These are phyloP conservation scores for Dendryphion nanum DNA, from an alignment of 2,329 filamentous ascomycete species.

Conservation along the genomic window DNA sequence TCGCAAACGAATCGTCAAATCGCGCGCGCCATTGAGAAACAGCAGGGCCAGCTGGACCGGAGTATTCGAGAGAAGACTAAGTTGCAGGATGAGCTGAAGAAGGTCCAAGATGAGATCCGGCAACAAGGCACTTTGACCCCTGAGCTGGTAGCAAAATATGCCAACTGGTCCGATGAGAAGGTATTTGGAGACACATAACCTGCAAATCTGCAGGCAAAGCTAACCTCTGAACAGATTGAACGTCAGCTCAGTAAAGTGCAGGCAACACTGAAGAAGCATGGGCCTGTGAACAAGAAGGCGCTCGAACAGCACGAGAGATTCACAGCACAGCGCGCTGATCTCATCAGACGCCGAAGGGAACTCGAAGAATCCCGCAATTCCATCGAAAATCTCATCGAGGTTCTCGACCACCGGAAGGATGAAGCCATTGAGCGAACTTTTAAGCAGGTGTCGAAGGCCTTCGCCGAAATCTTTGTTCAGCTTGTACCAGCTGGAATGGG, in stretches of 20 bases:
- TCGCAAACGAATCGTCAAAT: constrained; percentile 74
- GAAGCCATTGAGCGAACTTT: constrained; percentile 98
- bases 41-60: constrained; percentile 89
- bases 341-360: constrained; percentile 81
- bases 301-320: constrained; percentile 99
- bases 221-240: too few species aligned
- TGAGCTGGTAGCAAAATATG: too few species aligned
- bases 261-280: constrained; percentile 91
- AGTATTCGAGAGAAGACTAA: constrained; percentile 84
- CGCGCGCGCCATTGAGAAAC: constrained; percentile 73
- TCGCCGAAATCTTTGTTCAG: constrained; percentile 88
- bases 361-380: constrained; percentile 81
- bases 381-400: constrained; percentile 88
- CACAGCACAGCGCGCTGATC: constrained; percentile 82
- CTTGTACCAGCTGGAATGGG: constrained; percentile 93
- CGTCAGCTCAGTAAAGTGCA: constrained; percentile 85
- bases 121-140: constrained; percentile 91
- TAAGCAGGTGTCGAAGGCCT: constrained; percentile 94
- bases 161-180: too few species aligned
- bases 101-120: constrained; percentile 84
- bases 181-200: too few species aligned
- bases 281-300: constrained; percentile 98
- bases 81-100: constrained; percentile 71
- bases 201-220: too few species aligned
- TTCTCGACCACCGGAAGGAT: constrained; percentile 92